Percentiles rank a stretch among this genome's conserved stretches.
Conservation (phyloP, 306 rosid species). For the Vigna trinervia region DNA sequence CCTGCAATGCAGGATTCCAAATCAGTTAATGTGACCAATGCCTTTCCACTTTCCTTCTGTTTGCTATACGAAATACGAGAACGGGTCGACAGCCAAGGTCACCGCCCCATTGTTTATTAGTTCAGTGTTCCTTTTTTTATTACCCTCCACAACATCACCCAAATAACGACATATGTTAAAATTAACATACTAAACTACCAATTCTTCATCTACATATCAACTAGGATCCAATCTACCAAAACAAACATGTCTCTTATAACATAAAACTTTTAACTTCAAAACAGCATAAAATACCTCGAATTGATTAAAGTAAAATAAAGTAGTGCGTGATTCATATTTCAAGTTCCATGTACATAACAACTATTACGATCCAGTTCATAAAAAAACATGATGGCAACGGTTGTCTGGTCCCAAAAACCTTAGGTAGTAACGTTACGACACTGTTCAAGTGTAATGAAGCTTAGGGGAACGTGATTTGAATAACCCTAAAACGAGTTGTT, state of each 20-base stretch:
- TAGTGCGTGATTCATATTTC: too few species aligned
- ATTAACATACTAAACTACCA: not conserved
- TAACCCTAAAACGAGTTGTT: conserved; percentile 32
- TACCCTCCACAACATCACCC: conserved; percentile 36
- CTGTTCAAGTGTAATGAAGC: conserved; percentile 29
- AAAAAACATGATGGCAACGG: conserved; percentile 6
- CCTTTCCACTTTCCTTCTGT: conserved; percentile 32
- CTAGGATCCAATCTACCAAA: not conserved
- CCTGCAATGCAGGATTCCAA: conserved; percentile 15
- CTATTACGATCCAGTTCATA: conserved; percentile 7
- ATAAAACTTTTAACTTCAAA: not conserved
- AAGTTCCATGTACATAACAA: too few species aligned
- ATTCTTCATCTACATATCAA: not conserved
- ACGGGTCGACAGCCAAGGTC: conserved; percentile 23
- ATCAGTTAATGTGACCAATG: conserved; percentile 23
- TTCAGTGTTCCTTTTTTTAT: conserved; percentile 23
- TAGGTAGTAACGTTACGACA: conserved; percentile 44
- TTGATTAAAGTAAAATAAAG: not conserved
- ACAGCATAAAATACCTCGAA: not conserved
- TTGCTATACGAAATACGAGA: conserved; percentile 37
- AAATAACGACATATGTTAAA: not conserved
- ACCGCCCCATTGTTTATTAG: conserved; percentile 2
- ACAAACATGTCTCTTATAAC: not conserved
- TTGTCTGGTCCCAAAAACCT: conserved; percentile 42
- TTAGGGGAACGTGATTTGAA: conserved; percentile 40